phyloP scores from a whole-genome alignment of 345 rosid species.

The Populus euphratica region DNA sequence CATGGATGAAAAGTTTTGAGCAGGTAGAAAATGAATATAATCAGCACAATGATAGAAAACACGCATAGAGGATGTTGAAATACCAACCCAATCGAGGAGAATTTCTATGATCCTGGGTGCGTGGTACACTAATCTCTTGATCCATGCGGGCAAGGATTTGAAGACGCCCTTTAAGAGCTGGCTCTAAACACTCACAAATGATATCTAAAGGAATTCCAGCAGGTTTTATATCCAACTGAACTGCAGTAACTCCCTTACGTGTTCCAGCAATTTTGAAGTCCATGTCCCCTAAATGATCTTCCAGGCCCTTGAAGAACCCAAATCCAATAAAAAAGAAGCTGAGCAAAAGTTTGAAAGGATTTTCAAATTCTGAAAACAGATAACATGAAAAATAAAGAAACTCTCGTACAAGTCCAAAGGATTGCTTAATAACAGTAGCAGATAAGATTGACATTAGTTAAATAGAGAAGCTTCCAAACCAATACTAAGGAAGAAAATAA shows the following conservation, averaged over 20 bases:
- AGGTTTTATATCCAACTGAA: conserved; percentile 96
- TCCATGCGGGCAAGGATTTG: conserved; percentile 95
- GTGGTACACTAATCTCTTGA: conserved; percentile 63
- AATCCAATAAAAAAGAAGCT: conserved; percentile 3
- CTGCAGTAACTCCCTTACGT: conserved; percentile 77
- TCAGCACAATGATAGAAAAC: background rate
- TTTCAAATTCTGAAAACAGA: background rate
- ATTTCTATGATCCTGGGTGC: conserved; percentile 45
- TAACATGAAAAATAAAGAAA: background rate
- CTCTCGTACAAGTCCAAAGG: background rate
- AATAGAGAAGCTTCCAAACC: too few relatives aligned
- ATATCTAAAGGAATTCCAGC: conserved; percentile 97
- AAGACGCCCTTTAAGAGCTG: conserved; percentile 79
- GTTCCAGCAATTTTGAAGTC: conserved; percentile 99
- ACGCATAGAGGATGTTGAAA: conserved; percentile 11
- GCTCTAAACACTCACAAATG: conserved; percentile 79
- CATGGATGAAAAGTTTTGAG: conserved; percentile 15
- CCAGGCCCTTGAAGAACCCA: conserved; percentile 60
- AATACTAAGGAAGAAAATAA: background rate
- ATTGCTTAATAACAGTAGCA: background rate
- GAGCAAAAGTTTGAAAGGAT: background rate
- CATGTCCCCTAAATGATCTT: conserved; percentile 99
- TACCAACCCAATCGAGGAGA: conserved; percentile 69
- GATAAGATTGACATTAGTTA: too few relatives aligned
- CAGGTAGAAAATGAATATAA: conserved; percentile 3